Evolutionary conservation across 495 filamentous ascomycete species (phyloP), one percentile per base, ranked within the genome.

Genomic region (Melanomma pulvis-pyrius): DNA sequence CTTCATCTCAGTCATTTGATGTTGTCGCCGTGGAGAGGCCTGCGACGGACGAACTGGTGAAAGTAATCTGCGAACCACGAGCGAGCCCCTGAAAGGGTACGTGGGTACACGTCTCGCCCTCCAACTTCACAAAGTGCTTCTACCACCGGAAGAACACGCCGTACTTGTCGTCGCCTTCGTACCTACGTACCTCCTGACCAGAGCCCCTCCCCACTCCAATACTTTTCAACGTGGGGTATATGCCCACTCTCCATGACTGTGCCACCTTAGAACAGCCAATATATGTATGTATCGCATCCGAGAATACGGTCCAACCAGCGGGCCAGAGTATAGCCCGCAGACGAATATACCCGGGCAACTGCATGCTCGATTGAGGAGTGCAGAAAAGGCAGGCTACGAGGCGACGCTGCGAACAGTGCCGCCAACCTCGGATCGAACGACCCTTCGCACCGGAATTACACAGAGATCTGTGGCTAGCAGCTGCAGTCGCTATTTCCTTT

Each of bases 321-420:
- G 15, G 52, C n/a, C 61, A 15, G 13, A 57, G n/a, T n/a, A 47
- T 56, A 36, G 21, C 39, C 61, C 50, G 36, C 55, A 59, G 25
- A 59, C 48, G 56, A 59, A 59, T 47, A 59, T 50, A 28, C 48
- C 22, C 25, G 48, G 22, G 19, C 48, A 8, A 25, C 48, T 50
- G 48, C 48, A 50, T 24, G 25, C 48, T 47, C 15, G 5, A 47
- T 4, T 47, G 44, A 22, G 6, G 21, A 47, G 44, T 17, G 15
- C 44, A 47, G 44, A 34, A 34, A 34, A 12, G 30, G 39, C 39
- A 44, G 39, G 39, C 30, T 34, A 11, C 39, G 39, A 44, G 39
- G 39, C 39, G 13, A 11, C 48, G 48, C 25, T 15, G 48, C 48
- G 48, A 28, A 24, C 48, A 50, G 48, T 50, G 48, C 48, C 11